These are phyloP conservation scores for Colletotrichum camelliae DNA, from an alignment of 2,329 filamentous ascomycete genomes.

Conservation along the genomic window DNA sequence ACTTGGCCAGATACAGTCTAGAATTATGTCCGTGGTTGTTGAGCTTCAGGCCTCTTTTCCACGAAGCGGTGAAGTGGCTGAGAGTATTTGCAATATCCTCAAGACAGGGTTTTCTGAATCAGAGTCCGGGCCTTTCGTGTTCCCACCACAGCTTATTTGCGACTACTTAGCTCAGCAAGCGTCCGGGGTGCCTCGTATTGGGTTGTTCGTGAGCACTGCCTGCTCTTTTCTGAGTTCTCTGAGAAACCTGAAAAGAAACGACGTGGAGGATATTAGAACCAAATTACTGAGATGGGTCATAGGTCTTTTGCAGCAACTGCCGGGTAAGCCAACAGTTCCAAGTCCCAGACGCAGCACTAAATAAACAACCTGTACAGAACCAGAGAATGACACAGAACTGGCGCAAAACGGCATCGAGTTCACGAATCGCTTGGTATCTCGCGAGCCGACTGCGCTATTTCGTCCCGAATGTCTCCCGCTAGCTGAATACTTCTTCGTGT, in stretches of 20 bases:
- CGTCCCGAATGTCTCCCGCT: constrained; percentile 58
- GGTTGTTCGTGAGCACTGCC: constrained; percentile 73
- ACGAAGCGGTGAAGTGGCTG: constrained; percentile 69
- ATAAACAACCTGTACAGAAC: constrained; percentile 41
- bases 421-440: constrained; percentile 66
- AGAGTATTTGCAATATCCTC: constrained; percentile 74
- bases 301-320: constrained; percentile 65
- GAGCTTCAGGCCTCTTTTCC: constrained; percentile 59
- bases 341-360: neutral
- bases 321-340: constrained; percentile 45
- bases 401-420: constrained; percentile 78
- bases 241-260: constrained; percentile 45
- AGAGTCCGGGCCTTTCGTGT: constrained; percentile 77
- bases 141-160: constrained; percentile 69
- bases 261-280: constrained; percentile 53
- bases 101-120: constrained; percentile 78
- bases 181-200: constrained; percentile 68
- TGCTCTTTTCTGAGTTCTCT: constrained; percentile 72
- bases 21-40: constrained; percentile 52
- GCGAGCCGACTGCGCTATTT: constrained; percentile 67
- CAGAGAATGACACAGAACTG: constrained; percentile 72
- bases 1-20: constrained; percentile 44
- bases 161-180: constrained; percentile 67
- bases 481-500: constrained; percentile 72
- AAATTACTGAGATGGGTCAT: constrained; percentile 67